Conservation (phyloP, 257 asterid genomes). For the Schizonepeta tenuifolia region DNA sequence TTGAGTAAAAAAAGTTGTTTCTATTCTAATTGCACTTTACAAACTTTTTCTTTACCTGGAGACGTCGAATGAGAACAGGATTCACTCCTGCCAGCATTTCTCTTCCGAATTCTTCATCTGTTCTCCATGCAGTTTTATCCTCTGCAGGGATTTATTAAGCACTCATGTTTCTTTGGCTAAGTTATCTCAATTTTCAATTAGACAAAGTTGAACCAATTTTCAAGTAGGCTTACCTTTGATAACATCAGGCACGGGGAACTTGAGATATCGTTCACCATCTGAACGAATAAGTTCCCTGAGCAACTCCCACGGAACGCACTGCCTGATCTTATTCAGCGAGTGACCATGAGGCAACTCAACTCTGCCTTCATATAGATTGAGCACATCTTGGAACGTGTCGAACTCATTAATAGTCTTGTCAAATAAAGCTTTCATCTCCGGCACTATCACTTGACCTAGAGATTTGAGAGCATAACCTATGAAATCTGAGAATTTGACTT, state of each 20-base stretch:
- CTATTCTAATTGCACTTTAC: neutral
- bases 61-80: slow-evolving; percentile 72
- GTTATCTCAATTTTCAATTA: neutral
- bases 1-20: neutral
- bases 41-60: slow-evolving; percentile 49
- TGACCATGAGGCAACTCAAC: slow-evolving; percentile 56
- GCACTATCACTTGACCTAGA: slow-evolving; percentile 66
- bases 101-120: slow-evolving; percentile 90
- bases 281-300: slow-evolving; percentile 66
- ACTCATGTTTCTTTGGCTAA: slow-evolving; percentile 2
- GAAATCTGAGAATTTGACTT: slow-evolving; percentile 83
- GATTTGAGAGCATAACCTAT: slow-evolving; percentile 78
- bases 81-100: slow-evolving; percentile 98
- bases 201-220: too few relatives aligned
- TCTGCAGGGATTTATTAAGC: slow-evolving; percentile 41
- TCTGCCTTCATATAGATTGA: slow-evolving; percentile 66
- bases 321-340: slow-evolving; percentile 41
- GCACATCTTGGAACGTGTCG: slow-evolving; percentile 73
- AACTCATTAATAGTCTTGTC: slow-evolving; percentile 89
- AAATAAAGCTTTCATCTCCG: slow-evolving; percentile 63
- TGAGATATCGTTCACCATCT: slow-evolving; percentile 62
- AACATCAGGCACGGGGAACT: slow-evolving; percentile 83
- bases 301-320: slow-evolving; percentile 71
- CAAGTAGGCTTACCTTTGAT: slow-evolving; percentile 54
- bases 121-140: slow-evolving; percentile 90